Conservation (phyloP, 1,139 yeast species). For the Suhomyces atakaporum region DNA sequence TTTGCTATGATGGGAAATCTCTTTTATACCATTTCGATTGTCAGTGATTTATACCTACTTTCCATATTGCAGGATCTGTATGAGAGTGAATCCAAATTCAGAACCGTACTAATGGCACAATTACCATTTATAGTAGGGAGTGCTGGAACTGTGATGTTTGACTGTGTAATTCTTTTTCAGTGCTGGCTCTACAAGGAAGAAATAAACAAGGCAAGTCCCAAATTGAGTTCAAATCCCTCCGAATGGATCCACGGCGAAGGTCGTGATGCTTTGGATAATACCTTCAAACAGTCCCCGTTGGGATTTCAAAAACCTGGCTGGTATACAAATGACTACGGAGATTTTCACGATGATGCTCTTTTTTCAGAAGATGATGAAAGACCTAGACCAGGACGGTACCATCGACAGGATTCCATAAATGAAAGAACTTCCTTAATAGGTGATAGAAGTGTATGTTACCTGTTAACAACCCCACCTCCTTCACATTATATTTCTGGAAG, state of each 20-base stretch:
- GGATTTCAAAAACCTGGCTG: conserved; percentile 42
- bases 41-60: conserved; percentile 29
- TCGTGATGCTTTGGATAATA: too few species aligned
- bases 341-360: background rate
- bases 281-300: conserved; percentile 3
- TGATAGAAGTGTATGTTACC: background rate
- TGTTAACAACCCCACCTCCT: conserved; percentile 25
- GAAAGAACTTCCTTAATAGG: conserved; percentile 13
- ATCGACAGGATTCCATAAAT: conserved; percentile 3
- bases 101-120: conserved; percentile 27
- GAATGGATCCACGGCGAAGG: too few species aligned
- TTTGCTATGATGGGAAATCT: conserved; percentile 42
- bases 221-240: background rate
- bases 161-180: conserved; percentile 35
- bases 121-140: conserved; percentile 42
- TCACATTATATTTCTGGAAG: conserved; percentile 27
- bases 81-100: conserved; percentile 12
- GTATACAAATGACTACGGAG: conserved; percentile 30
- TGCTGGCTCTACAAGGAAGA: conserved; percentile 27
- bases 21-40: conserved; percentile 37
- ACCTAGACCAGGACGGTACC: background rate
- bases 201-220: background rate
- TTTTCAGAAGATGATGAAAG: background rate
- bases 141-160: conserved; percentile 40
- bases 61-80: conserved; percentile 2